Evolutionary conservation across 805 yeast genomes (phyloP).

Genomic region (Nadsonia fulvescens): DNA sequence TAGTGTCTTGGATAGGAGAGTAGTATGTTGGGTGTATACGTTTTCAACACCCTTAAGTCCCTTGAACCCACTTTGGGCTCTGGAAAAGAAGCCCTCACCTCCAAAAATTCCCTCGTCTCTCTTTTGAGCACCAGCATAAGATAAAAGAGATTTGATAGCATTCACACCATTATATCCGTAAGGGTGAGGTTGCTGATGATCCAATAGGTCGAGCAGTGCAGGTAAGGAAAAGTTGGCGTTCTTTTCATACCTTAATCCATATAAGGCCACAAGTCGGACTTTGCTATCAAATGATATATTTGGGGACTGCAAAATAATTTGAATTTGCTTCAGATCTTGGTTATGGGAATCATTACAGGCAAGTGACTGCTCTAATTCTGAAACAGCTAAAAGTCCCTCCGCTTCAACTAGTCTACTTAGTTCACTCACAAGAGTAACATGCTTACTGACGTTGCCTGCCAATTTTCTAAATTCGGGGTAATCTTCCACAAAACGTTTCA

Average conservation of each 20-base stretch:
- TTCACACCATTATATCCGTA: conserved; percentile 20
- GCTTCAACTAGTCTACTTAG: conserved; percentile 53
- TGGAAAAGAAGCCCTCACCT: conserved; percentile 21
- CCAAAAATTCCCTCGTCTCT: conserved; percentile 26
- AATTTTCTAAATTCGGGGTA: conserved; percentile 86
- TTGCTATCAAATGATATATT: conserved; percentile 36
- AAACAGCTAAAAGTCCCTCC: conserved; percentile 58
- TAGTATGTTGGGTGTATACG: conserved; percentile 80
- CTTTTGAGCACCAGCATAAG: conserved; percentile 25
- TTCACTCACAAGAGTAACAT: conserved; percentile 78
- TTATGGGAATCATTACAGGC: conserved; percentile 46
- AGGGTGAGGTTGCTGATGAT: conserved; percentile 10
- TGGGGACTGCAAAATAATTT: conserved; percentile 29
- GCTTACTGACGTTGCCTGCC: conserved; percentile 78
- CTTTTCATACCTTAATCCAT: conserved; percentile 51
- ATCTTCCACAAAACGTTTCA: conserved; percentile 78
- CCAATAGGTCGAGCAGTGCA: conserved; percentile 10
- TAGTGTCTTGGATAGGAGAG: conserved; percentile 40
- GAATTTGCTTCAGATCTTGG: conserved; percentile 37
- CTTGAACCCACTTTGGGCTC: conserved; percentile 25
- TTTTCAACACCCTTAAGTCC: conserved; percentile 28
- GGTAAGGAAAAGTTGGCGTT: conserved; percentile 27
- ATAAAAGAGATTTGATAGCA: conserved; percentile 26
- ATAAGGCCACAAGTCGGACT: conserved; percentile 54
- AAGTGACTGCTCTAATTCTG: conserved; percentile 79